phyloP scores from a whole-genome alignment of 2,329 filamentous ascomycete species.

The Aspergillus tanneri region DNA sequence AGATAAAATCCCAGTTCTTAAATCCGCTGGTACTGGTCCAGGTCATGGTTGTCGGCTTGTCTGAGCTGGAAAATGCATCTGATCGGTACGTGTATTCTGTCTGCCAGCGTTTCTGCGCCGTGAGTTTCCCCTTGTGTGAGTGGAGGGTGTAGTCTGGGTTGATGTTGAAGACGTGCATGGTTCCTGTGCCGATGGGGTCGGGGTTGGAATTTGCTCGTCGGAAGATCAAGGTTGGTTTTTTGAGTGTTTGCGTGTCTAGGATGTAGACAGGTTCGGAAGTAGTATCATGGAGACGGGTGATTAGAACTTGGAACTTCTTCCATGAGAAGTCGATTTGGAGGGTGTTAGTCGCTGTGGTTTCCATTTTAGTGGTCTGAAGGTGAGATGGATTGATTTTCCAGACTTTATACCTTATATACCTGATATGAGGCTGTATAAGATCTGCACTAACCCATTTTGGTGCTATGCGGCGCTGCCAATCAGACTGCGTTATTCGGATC shows the following conservation, averaged over 20 bases:
- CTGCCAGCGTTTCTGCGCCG: slow-evolving; percentile 28
- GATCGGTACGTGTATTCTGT: slow-evolving; percentile 32
- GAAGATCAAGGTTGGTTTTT: slow-evolving; percentile 21
- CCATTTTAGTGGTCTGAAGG: neutral
- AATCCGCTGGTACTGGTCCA: slow-evolving; percentile 29
- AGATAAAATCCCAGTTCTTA: slow-evolving; percentile 35
- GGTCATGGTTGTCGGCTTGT: slow-evolving; percentile 24
- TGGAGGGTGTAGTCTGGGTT: slow-evolving; percentile 29
- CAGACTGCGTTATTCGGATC: neutral
- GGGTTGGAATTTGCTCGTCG: slow-evolving; percentile 12
- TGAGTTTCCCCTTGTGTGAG: slow-evolving; percentile 22
- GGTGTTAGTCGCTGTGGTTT: no score
- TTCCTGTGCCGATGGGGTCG: slow-evolving; percentile 23
- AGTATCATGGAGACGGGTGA: slow-evolving; percentile 18
- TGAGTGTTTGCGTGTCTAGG: slow-evolving; percentile 19
- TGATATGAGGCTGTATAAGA: neutral
- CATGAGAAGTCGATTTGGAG: slow-evolving; percentile 30
- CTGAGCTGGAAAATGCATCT: slow-evolving; percentile 19
- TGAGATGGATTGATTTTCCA: neutral
- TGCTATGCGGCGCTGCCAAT: slow-evolving; percentile 2
- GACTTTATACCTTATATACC: neutral
- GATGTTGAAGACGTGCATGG: slow-evolving; percentile 25
- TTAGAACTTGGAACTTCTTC: slow-evolving; percentile 24
- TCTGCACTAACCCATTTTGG: neutral
- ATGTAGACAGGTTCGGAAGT: slow-evolving; percentile 18